These are phyloP conservation scores for Fusarium humuli DNA, from an alignment of 2,329 filamentous ascomycete species.

Conservation along the genomic window DNA sequence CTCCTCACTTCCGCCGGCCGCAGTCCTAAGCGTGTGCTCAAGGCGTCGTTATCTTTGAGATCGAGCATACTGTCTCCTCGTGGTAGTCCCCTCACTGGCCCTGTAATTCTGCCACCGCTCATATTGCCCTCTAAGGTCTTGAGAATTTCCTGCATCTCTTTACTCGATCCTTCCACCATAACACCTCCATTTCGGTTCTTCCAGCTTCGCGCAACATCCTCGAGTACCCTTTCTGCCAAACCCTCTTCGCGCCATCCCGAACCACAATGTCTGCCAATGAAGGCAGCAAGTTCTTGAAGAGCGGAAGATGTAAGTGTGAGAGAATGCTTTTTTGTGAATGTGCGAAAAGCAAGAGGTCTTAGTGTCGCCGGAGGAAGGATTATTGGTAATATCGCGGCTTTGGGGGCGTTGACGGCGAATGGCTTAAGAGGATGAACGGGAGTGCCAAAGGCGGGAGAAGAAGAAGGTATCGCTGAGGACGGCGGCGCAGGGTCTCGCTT, in stretches of 20 bases:
- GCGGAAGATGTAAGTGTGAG: slow-evolving; percentile 90
- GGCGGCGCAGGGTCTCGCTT: slow-evolving; percentile 50
- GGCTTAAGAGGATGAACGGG: slow-evolving; percentile 82
- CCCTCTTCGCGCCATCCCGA: slow-evolving; percentile 97
- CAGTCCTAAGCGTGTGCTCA: slow-evolving; percentile 68
- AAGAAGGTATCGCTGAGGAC: slow-evolving; percentile 80
- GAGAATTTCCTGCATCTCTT: slow-evolving; percentile 83
- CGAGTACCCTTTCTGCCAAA: slow-evolving; percentile 88
- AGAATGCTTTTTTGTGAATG: slow-evolving; percentile 97
- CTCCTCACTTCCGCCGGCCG: slow-evolving; percentile 59
- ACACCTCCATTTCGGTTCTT: slow-evolving; percentile 89
- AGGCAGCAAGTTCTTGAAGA: slow-evolving; percentile 83
- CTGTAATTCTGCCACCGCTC: slow-evolving; percentile 80
- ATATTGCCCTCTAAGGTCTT: slow-evolving; percentile 88
- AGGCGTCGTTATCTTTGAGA: slow-evolving; percentile 62
- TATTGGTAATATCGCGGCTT: slow-evolving; percentile 83
- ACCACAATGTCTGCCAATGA: slow-evolving; percentile 93
- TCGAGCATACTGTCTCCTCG: slow-evolving; percentile 73
- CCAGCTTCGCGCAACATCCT: slow-evolving; percentile 92
- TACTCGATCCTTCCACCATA: slow-evolving; percentile 85
- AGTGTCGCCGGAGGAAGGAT: slow-evolving; percentile 88
- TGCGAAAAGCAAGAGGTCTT: slow-evolving; percentile 90
- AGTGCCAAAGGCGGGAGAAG: slow-evolving; percentile 90
- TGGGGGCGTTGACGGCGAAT: slow-evolving; percentile 64
- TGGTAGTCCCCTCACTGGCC: slow-evolving; percentile 62